Conservation (phyloP, 2,329 filamentous ascomycete genomes). For the Immersiporthe knoxdaviesiana region DNA sequence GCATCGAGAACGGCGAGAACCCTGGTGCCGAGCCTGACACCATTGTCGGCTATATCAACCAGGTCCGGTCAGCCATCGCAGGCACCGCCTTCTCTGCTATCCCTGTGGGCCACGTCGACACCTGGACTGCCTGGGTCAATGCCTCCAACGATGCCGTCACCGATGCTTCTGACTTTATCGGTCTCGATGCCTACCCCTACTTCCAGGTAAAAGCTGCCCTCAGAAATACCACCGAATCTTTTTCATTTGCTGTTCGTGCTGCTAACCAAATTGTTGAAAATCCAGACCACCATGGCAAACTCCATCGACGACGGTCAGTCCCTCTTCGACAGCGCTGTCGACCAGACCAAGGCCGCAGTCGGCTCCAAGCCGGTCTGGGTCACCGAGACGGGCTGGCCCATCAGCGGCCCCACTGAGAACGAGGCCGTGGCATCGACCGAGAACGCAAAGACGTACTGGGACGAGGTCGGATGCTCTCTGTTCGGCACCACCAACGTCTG, state of each 20-base stretch:
- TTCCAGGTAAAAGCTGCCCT: slow-evolving; percentile 48
- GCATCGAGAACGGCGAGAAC: slow-evolving; percentile 64
- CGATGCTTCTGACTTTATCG: slow-evolving; percentile 74
- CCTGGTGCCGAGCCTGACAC: slow-evolving; percentile 64
- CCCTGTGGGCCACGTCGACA: slow-evolving; percentile 83
- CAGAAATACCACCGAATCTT: too few species aligned
- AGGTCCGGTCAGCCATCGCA: slow-evolving; percentile 65
- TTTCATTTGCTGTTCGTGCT: background rate
- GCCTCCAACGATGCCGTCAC: slow-evolving; percentile 71
- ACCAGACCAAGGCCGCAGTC: slow-evolving; percentile 60
- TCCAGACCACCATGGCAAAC: slow-evolving; percentile 70
- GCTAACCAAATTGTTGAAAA: slow-evolving; percentile 5
- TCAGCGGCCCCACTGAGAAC: slow-evolving; percentile 25
- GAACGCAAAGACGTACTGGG: slow-evolving; percentile 80
- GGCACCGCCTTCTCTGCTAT: slow-evolving; percentile 62
- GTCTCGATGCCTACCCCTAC: slow-evolving; percentile 85
- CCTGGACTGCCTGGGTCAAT: slow-evolving; percentile 82
- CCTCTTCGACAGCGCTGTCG: slow-evolving; percentile 71
- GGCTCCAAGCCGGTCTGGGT: slow-evolving; percentile 29
- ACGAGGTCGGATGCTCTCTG: slow-evolving; percentile 72
- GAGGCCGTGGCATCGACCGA: slow-evolving; percentile 19
- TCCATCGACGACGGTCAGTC: slow-evolving; percentile 63
- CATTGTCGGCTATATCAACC: slow-evolving; percentile 70
- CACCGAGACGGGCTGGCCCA: slow-evolving; percentile 30
- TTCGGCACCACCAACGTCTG: slow-evolving; percentile 69